Percentiles rank a stretch among this genome's conserved stretches.
Evolutionary conservation across 2,329 filamentous ascomycete species (phyloP).

Genomic region (Paecilomyces formosus): DNA sequence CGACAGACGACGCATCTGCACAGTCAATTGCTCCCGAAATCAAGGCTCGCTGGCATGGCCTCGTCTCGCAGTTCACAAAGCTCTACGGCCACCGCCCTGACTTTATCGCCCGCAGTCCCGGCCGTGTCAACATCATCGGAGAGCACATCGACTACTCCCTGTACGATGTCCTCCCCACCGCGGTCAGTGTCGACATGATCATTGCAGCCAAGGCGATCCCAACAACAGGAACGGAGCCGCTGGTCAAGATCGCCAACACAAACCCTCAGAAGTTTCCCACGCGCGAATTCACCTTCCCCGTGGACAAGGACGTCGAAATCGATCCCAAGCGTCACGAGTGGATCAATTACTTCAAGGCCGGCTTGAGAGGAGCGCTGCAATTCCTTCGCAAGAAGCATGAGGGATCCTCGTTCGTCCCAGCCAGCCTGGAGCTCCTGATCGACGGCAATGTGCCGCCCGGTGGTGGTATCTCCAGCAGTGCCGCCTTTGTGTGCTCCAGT

Average conservation of each 20-base stretch:
- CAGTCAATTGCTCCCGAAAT: constrained; percentile 60
- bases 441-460: constrained; percentile 89
- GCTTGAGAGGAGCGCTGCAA: constrained; percentile 72
- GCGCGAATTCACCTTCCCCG: constrained; percentile 65
- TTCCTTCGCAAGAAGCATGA: constrained; percentile 62
- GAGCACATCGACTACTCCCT: constrained; percentile 99
- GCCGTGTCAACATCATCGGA: constrained; percentile 95
- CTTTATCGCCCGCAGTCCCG: constrained; percentile 84
- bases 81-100: constrained; percentile 63
- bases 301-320: constrained; percentile 61
- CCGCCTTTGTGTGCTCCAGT: constrained; percentile 85
- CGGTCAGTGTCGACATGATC: constrained; percentile 83
- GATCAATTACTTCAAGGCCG: constrained; percentile 98
- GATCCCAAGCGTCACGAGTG: constrained; percentile 82
- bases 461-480: constrained; percentile 86
- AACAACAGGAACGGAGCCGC: constrained; percentile 41
- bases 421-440: constrained; percentile 79
- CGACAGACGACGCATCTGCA: constrained; percentile 68
- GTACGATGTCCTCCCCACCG: constrained; percentile 93
- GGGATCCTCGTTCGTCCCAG: constrained; percentile 55
- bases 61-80: constrained; percentile 64
- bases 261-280: constrained; percentile 66
- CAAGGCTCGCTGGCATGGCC: constrained; percentile 64
- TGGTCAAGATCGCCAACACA: constrained; percentile 74
- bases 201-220: constrained; percentile 62